Conservation (phyloP, 352 stramenopile genomes). For the Sclerospora graminicola region DNA sequence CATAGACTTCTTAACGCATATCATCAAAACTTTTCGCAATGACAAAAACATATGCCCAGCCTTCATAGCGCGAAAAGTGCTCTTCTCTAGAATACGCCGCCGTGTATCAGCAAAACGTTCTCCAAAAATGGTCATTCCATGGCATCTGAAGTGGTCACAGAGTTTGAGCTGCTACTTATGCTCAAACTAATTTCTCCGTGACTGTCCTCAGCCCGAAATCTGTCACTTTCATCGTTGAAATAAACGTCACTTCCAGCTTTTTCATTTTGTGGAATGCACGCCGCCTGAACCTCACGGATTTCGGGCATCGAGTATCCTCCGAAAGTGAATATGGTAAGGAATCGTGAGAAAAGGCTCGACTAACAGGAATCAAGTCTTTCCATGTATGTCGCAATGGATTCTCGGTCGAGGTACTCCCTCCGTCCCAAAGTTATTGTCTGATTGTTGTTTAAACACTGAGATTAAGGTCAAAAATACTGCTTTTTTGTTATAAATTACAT, state of each 20-base stretch:
- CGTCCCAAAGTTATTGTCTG: too few relatives aligned
- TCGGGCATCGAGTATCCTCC: too few relatives aligned
- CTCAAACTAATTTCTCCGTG: slow-evolving; percentile 5
- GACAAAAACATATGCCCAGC: slow-evolving; percentile 84
- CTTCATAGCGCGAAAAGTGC: slow-evolving; percentile 42
- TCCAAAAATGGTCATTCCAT: slow-evolving; percentile 35
- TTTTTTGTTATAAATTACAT: too few relatives aligned
- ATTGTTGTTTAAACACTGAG: too few relatives aligned
- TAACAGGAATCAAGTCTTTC: too few relatives aligned
- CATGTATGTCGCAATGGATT: too few relatives aligned
- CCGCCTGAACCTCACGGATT: too few relatives aligned
- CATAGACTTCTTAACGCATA: slow-evolving; percentile 94
- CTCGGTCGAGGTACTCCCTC: too few relatives aligned
- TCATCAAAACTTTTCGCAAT: slow-evolving; percentile 98
- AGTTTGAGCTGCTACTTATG: slow-evolving; percentile 14
- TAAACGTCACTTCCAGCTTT: slow-evolving; percentile 9
- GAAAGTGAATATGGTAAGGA: too few relatives aligned
- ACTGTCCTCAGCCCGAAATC: slow-evolving; percentile 7
- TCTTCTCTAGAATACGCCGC: slow-evolving; percentile 68
- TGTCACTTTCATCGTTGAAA: slow-evolving; percentile 21
- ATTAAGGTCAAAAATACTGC: too few relatives aligned
- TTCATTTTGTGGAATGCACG: slow-evolving; percentile 16
- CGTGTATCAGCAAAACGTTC: slow-evolving; percentile 89
- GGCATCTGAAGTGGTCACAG: slow-evolving; percentile 4
- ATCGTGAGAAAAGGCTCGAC: too few relatives aligned